Base-by-base conservation (phyloP, 2,329 filamentous ascomycete genomes). In the Teratosphaeriaceae sp. region DNA sequence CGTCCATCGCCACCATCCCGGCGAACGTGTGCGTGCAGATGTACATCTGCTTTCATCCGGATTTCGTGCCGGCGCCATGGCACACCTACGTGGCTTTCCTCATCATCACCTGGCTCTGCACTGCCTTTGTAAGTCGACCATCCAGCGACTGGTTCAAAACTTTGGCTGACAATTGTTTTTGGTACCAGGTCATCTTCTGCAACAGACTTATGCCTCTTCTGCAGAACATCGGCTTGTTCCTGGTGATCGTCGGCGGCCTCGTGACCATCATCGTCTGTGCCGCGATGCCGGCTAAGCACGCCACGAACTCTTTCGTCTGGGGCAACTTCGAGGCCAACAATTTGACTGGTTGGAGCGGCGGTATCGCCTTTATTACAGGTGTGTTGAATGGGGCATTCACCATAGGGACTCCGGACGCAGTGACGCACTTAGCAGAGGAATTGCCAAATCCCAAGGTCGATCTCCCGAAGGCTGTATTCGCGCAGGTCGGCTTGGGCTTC, bases 21-120 rank as follows among this genome's bases (percentile, higher is more conserved):
- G 73, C 72, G 48, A 80, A 82, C 54, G 71, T 80, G 50, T 63
- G 73, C 11, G 73, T 82, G 15, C 73, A 76, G 52, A 75, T 82
- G 71, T 82, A 82, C 57, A 68, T 70, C 5, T 60, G 78, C 21
- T 79, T 76, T 62, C 74, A 82, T 54, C 69, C 71, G 1, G 72
- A 62, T 5, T 79, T 78, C 42, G 61, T 62, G 9, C 63, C 70
- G 13, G 49, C 75, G 46, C 53, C 71, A 23, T 82, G 78, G 78
- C 75, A 80, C 45, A 69, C 77, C 24, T 82, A 80, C 54, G 58
- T 82, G 29, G 68, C 73, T 31, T 80, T 78, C 53, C 54, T 82
- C 38, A 59, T 74, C 29, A 69, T 78, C 44, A 70, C 76, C 7
- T 79, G 75, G 75, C 44, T 74, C 3, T 72, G 70, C 44, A 71